A percentile compares a stretch with the other conserved stretches of the same genome.
phyloP scores from a whole-genome alignment of 2,329 filamentous ascomycete species.

The Rhynchosporium agropyri region DNA sequence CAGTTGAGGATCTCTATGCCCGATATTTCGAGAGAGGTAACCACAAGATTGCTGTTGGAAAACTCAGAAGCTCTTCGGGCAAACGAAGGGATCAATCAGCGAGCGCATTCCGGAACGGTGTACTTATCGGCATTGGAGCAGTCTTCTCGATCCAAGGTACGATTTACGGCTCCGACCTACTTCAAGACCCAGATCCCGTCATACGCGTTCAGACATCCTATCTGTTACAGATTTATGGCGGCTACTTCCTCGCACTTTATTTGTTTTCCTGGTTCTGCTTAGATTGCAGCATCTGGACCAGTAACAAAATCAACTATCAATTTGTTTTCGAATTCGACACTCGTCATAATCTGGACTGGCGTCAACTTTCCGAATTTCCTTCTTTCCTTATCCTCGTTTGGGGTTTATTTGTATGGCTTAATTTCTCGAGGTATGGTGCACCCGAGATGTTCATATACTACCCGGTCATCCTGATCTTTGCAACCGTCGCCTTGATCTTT shows the following conservation, averaged over 20 bases:
- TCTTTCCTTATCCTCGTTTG: slow-evolving; percentile 79
- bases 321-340: slow-evolving; percentile 98
- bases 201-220: slow-evolving; percentile 62
- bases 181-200: slow-evolving; percentile 53
- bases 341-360: slow-evolving; percentile 85
- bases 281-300: slow-evolving; percentile 80
- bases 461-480: slow-evolving; percentile 74
- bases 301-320: slow-evolving; percentile 88
- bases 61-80: slow-evolving; percentile 73
- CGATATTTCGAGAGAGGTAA: slow-evolving; percentile 94
- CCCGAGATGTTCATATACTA: slow-evolving; percentile 80
- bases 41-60: slow-evolving; percentile 85
- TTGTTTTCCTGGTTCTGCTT: slow-evolving; percentile 84
- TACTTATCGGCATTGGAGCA: slow-evolving; percentile 68
- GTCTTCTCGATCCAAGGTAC: slow-evolving; percentile 69
- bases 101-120: slow-evolving; percentile 61
- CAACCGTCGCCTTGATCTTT: slow-evolving; percentile 71
- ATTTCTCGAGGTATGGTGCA: slow-evolving; percentile 72
- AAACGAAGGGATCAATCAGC: slow-evolving; percentile 58
- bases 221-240: slow-evolving; percentile 86
- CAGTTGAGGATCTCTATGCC: slow-evolving; percentile 88
- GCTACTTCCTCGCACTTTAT: slow-evolving; percentile 83
- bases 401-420: slow-evolving; percentile 84
- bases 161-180: slow-evolving; percentile 57
- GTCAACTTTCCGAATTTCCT: slow-evolving; percentile 82